Conservation (phyloP, 805 yeast species). For the Saccharomycopsis sp. region DNA sequence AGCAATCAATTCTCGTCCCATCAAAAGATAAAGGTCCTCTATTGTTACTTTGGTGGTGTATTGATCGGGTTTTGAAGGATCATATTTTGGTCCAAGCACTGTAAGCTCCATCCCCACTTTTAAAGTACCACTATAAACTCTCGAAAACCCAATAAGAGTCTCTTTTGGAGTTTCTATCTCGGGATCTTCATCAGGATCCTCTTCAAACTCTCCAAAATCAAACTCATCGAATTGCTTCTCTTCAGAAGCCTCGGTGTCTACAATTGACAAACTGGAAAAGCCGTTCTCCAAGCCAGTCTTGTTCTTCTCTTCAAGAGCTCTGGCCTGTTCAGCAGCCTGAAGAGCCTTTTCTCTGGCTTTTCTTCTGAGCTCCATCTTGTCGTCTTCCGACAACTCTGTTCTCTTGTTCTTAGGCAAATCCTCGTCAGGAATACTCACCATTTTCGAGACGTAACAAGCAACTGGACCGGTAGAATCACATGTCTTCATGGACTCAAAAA, state of each 20-base stretch:
- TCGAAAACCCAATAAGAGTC: conserved; percentile 77
- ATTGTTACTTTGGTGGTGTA: conserved; percentile 53
- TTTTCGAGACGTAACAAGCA: conserved; percentile 81
- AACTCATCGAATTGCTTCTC: conserved; percentile 31
- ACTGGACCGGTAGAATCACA: conserved; percentile 67
- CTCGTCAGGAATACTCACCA: conserved; percentile 74
- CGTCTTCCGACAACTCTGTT: conserved; percentile 35
- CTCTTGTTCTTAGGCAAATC: conserved; percentile 58
- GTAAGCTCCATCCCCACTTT: conserved; percentile 66
- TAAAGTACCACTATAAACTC: conserved; percentile 83
- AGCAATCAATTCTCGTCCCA: conserved; percentile 87
- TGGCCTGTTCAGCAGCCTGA: conserved; percentile 35
- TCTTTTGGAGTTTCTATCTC: conserved; percentile 37
- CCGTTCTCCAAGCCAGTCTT: conserved; percentile 4
- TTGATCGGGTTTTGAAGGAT: conserved; percentile 54
- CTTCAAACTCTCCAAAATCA: conserved; percentile 33
- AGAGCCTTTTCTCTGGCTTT: conserved; percentile 64
- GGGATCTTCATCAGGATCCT: conserved; percentile 38
- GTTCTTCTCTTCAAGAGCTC: conserved; percentile 28
- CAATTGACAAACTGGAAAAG: conserved; percentile 25
- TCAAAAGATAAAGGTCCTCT: conserved; percentile 67
- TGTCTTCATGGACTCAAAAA: conserved; percentile 49
- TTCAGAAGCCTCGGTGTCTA: conserved; percentile 27
- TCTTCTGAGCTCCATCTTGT: conserved; percentile 55
- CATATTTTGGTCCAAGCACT: conserved; percentile 82